Percentiles rank a stretch among this genome's conserved stretches.
Conservation (phyloP, 108 stramenopile genomes). For the Skeletonema grethae region DNA sequence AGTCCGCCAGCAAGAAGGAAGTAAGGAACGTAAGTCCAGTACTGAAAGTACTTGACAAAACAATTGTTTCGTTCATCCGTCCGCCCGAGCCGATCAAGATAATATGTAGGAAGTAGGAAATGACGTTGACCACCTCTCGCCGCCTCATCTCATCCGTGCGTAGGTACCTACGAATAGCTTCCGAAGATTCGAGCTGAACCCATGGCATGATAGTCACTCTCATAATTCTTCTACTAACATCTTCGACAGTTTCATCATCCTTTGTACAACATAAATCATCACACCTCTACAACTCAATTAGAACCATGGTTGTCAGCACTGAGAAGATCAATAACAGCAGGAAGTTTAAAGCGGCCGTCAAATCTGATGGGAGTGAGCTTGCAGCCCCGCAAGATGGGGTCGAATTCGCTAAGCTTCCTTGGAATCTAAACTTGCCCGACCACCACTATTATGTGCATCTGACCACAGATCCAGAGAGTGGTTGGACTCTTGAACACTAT, state of each 20-base stretch:
- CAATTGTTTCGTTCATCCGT: too few species aligned
- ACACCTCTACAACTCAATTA: neutral
- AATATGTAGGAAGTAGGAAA: too few species aligned
- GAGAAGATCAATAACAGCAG: too few species aligned
- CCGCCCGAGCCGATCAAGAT: too few species aligned
- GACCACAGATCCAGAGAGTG: conserved; percentile 51
- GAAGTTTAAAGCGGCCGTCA: neutral
- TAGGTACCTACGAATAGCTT: too few species aligned
- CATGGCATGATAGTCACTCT: neutral
- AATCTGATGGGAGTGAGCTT: neutral
- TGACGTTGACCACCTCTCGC: too few species aligned
- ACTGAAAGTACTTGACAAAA: too few species aligned
- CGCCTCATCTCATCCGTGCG: too few species aligned
- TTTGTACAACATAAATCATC: neutral
- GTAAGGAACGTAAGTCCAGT: too few species aligned
- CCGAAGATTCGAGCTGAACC: neutral
- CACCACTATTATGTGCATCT: conserved; percentile 76
- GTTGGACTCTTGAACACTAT: conserved; percentile 75
- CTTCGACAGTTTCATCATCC: neutral
- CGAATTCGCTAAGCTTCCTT: conserved; percentile 74
- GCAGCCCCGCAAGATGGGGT: conserved; percentile 65
- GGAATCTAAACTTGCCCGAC: conserved; percentile 82
- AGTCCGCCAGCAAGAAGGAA: too few species aligned
- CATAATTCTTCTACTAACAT: neutral
- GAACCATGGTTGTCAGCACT: conserved; percentile 4